Conservation (phyloP, 139 green algal genomes). For the Pseudopediastrum boryanum region DNA sequence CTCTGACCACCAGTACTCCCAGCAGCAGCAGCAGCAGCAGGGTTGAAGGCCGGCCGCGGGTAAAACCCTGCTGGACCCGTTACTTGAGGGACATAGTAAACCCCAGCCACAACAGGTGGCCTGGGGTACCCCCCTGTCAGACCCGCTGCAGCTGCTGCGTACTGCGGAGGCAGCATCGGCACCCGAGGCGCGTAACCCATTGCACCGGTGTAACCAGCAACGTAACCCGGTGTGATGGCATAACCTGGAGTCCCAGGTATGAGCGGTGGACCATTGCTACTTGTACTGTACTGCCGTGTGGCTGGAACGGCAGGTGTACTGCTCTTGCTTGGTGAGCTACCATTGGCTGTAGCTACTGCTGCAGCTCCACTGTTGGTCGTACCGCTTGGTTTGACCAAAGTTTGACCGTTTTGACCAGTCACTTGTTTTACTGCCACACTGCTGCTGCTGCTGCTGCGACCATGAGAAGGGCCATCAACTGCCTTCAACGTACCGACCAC, state of each 20-base stretch:
- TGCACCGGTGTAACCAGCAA: too few species aligned
- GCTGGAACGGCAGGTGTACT: not conserved
- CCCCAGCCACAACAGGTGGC: too few species aligned
- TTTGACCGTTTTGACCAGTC: too few species aligned
- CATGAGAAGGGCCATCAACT: not conserved
- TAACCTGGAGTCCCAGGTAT: constrained; percentile 18
- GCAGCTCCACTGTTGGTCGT: too few species aligned
- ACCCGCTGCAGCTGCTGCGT: too few species aligned
- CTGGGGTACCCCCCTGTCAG: too few species aligned
- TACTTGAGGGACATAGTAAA: too few species aligned
- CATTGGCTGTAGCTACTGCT: constrained; percentile 6
- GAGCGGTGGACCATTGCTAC: not conserved
- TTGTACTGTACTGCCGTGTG: constrained; percentile 1
- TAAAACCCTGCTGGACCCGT: too few species aligned
- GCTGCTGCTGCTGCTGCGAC: constrained; percentile 12
- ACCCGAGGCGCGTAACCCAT: too few species aligned
- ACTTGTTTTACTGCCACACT: not conserved
- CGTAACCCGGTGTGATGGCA: not conserved
- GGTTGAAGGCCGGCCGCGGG: too few species aligned
- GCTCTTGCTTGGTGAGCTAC: not conserved
- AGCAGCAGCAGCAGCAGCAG: constrained; percentile 14
- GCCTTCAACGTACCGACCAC: not conserved
- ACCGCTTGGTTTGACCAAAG: too few species aligned
- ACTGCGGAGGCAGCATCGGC: too few species aligned
- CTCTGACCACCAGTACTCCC: not conserved